Conservation (phyloP, 2,329 filamentous ascomycete genomes). For the Geosmithia flava region DNA sequence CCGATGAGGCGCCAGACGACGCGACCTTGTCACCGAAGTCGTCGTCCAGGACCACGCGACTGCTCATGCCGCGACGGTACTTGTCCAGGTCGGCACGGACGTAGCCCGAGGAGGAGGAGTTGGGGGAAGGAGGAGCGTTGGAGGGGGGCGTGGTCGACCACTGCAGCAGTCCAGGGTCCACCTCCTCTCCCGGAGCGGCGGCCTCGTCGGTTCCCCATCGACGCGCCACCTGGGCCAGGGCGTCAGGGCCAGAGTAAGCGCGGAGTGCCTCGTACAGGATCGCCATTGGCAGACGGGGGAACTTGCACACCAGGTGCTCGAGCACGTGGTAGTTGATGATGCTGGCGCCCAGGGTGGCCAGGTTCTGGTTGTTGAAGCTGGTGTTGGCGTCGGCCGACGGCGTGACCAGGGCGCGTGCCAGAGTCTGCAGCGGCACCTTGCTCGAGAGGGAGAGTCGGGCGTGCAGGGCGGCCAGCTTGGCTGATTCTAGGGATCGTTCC, state of each 20-base stretch:
- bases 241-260: conserved; percentile 66
- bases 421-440: conserved; percentile 72
- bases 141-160: conserved; percentile 44
- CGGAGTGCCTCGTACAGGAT: conserved; percentile 78
- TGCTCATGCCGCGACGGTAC: conserved; percentile 57
- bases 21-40: conserved; percentile 57
- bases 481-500: conserved; percentile 54
- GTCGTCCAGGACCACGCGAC: conserved; percentile 70
- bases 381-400: conserved; percentile 68
- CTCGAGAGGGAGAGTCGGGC: conserved; percentile 73
- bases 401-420: conserved; percentile 78
- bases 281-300: conserved; percentile 80
- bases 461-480: conserved; percentile 87
- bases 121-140: conserved; percentile 20
- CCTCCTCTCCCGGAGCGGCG: conserved; percentile 78
- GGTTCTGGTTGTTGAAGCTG: conserved; percentile 78
- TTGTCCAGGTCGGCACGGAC: conserved; percentile 35
- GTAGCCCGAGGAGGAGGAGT: conserved; percentile 19
- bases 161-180: conserved; percentile 83
- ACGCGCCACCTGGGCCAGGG: conserved; percentile 59
- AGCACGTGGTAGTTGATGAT: conserved; percentile 81
- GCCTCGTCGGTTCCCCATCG: conserved; percentile 90
- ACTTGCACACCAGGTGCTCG: conserved; percentile 79
- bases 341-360: conserved; percentile 70
- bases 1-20: conserved; percentile 3